Conservation (phyloP, 2,329 filamentous ascomycete genomes). For the Trichoderma endophyticum region DNA sequence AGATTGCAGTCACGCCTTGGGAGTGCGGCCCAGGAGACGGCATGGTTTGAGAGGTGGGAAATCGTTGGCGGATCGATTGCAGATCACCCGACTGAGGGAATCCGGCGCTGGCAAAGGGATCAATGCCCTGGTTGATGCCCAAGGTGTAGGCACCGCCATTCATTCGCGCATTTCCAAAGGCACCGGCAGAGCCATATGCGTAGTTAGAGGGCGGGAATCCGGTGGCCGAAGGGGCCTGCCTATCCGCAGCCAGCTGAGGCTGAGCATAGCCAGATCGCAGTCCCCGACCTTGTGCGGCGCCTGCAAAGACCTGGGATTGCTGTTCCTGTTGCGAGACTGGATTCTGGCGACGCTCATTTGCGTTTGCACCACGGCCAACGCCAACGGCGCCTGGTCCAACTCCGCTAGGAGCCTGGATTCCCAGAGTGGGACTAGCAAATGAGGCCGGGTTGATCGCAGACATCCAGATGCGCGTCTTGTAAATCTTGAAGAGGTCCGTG, state of each 20-base stretch:
- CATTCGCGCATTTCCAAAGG: conserved; percentile 34
- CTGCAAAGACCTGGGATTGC: conserved; percentile 36
- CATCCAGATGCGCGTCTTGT: conserved; percentile 99
- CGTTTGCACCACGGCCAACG: conserved; percentile 45
- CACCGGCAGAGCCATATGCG: conserved; percentile 32
- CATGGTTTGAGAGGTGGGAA: conserved; percentile 40
- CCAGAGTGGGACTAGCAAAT: conserved; percentile 75
- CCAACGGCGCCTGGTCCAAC: conserved; percentile 65
- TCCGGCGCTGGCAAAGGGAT: conserved; percentile 30
- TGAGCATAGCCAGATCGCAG: conserved; percentile 44
- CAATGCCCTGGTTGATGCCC: conserved; percentile 29
- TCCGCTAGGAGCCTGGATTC: conserved; percentile 65
- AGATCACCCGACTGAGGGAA: conserved; percentile 43
- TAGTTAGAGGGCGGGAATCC: conserved; percentile 37
- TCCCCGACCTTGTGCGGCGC: conserved; percentile 36
- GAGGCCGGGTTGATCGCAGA: conserved; percentile 97
- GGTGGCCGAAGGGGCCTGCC: conserved; percentile 38
- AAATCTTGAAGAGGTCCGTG: conserved; percentile 97
- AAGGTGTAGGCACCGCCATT: conserved; percentile 30
- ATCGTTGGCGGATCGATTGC: conserved; percentile 46
- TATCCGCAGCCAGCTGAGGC: conserved; percentile 41
- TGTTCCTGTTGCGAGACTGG: conserved; percentile 39
- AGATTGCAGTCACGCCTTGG: conserved; percentile 42
- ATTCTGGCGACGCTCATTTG: conserved; percentile 47
- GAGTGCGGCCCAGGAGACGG: conserved; percentile 35